A percentile compares a stretch with the other conserved stretches of the same genome.
Evolutionary conservation across 2,329 filamentous ascomycete species (phyloP).

Genomic region (Trichoderma koningiopsis): DNA sequence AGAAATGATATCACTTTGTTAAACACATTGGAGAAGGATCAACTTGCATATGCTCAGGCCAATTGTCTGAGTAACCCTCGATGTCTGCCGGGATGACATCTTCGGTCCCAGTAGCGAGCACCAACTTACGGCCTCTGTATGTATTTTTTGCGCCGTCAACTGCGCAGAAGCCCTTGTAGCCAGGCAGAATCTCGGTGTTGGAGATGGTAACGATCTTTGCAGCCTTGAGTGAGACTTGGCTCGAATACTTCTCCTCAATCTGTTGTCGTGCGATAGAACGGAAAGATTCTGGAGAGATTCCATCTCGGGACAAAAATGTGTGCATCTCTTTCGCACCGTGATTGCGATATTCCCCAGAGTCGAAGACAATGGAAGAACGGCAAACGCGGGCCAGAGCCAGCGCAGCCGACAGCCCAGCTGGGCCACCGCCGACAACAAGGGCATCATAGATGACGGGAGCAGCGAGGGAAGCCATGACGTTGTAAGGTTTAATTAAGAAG

Average conservation of each 20-base stretch:
- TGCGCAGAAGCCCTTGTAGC: slow-evolving; percentile 40
- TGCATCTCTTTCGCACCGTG: slow-evolving; percentile 52
- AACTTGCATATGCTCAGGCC: slow-evolving; percentile 41
- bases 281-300: slow-evolving; percentile 40
- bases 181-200: slow-evolving; percentile 30
- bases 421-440: slow-evolving; percentile 52
- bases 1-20: not conserved
- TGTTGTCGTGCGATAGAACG: slow-evolving; percentile 40
- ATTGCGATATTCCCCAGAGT: slow-evolving; percentile 55
- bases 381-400: slow-evolving; percentile 52
- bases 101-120: slow-evolving; percentile 55
- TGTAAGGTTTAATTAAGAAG: too few species aligned
- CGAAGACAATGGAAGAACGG: slow-evolving; percentile 51
- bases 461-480: not conserved
- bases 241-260: slow-evolving; percentile 39
- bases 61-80: slow-evolving; percentile 51
- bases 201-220: slow-evolving; percentile 30
- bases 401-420: slow-evolving; percentile 46
- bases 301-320: slow-evolving; percentile 45
- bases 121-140: slow-evolving; percentile 55
- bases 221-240: slow-evolving; percentile 34
- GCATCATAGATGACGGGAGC: slow-evolving; percentile 45
- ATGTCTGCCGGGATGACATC: slow-evolving; percentile 53
- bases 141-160: slow-evolving; percentile 45
- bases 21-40: not conserved